Evolutionary conservation across 345 rosid species (phyloP).

Genomic region (Viola odorata): DNA sequence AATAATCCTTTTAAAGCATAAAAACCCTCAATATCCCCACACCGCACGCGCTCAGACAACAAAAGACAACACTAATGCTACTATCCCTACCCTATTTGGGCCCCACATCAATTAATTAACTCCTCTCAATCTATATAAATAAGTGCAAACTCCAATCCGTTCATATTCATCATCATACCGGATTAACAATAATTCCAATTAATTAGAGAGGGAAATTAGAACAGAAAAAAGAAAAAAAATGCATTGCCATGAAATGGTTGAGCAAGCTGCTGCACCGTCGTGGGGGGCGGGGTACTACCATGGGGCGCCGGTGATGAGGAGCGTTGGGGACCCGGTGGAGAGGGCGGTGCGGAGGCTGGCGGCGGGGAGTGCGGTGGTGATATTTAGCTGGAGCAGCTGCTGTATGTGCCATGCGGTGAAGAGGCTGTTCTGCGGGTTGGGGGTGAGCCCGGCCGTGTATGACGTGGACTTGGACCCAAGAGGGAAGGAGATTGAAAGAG

Average conservation of each 20-base stretch:
- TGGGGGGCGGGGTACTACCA: conserved; percentile 16
- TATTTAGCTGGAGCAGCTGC: conserved; percentile 56
- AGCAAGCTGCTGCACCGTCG: conserved; percentile 4
- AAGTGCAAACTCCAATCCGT: neutral
- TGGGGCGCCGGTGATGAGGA: conserved; percentile 8
- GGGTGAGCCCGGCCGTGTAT: conserved; percentile 53
- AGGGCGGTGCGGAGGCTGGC: conserved; percentile 40
- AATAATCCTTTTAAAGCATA: conserved; percentile 33
- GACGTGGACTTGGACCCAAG: conserved; percentile 57
- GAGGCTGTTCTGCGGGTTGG: conserved; percentile 64
- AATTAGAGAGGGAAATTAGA: neutral
- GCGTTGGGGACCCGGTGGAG: conserved; percentile 33
- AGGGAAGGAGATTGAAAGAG: conserved; percentile 52
- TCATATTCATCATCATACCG: neutral
- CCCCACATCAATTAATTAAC: neutral
- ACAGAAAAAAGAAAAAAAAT: neutral
- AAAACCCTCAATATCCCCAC: conserved; percentile 12
- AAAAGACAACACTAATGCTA: conserved; percentile 27
- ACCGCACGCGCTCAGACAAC: conserved; percentile 45
- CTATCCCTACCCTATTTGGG: conserved; percentile 3
- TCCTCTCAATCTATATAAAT: neutral
- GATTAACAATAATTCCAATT: too few relatives aligned
- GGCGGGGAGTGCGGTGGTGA: conserved; percentile 58
- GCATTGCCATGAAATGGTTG: neutral
- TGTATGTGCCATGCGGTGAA: conserved; percentile 78